Evolutionary conservation across 192 early-diverging fungal genomes (phyloP), one percentile per base, ranked within the genome.

Genomic region (Backusella tarrabulga): DNA sequence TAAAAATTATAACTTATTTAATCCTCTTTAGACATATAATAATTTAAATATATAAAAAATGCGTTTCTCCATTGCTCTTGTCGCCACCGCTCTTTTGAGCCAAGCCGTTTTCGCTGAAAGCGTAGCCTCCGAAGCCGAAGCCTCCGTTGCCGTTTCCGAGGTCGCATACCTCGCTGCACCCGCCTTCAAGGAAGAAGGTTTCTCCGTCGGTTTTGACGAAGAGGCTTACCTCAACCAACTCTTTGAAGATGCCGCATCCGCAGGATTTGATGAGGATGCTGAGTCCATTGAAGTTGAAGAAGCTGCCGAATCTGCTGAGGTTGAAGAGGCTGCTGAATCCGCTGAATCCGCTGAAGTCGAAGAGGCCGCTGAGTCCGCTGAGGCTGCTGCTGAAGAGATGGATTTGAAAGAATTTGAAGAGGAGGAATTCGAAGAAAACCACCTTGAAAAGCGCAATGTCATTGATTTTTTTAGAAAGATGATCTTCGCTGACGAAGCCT

Each of bases 11-110:
- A 23, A 26, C 3, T 29, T 29, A 63, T 26, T 63, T 14, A 7
- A 29, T 63, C 46, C 15, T 6, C 1, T 50, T 50, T 44, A 50
- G 46, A 50, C 42, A n/a, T 4, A 50, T 50, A 50, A 21, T 50
- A 50, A 50, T 29, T 19, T 50, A 60, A 60, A 42, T 54, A 54
- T 21, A 60, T 23, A 23, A 23, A 54, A 21, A 42, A 77, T 77
- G 76, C 42, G 68, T 32, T 60, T 77, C 68, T 50, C 38, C 23
- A 68, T 77, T 68, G 46, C 76, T 77, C 14, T 77, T 54, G n/a
- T 77, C 32, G 67, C 76, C 29, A 34, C 66, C 1, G 44, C 54
- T 38, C 34, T 77, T 23, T 34, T 77, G 41, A 38, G 67, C 29
- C 40, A 76, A 50, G 75, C 75, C 7, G 50, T 76, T n/a, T 76